A percentile compares a stretch with the other conserved stretches of the same genome.
These are phyloP conservation scores for Pythium brachiatum DNA, from an alignment of 352 stramenopile genomes.

Conservation along the genomic window DNA sequence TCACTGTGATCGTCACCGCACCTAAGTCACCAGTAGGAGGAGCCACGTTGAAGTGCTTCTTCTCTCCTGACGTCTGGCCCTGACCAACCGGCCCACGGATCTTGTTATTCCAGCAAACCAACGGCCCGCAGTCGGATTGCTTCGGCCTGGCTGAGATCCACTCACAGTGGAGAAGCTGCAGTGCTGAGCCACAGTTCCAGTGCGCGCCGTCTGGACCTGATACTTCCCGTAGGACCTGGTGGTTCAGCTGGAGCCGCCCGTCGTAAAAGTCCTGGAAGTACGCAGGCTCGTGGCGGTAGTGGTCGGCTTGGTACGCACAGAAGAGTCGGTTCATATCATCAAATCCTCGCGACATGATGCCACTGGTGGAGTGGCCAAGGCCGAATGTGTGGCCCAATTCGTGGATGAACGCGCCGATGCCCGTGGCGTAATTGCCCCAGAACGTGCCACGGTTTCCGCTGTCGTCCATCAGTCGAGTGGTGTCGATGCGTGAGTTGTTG, in stretches of 20 bases:
- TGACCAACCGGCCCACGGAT: conserved; percentile 46
- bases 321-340: conserved; percentile 71
- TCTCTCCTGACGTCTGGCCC: conserved; percentile 38
- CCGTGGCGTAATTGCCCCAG: conserved; percentile 65
- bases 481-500: conserved; percentile 57
- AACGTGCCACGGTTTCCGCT: conserved; percentile 54
- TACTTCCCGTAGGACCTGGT: conserved; percentile 36
- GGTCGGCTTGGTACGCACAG: conserved; percentile 32
- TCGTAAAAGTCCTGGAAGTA: conserved; percentile 23
- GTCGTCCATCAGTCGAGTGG: conserved; percentile 48
- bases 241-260: conserved; percentile 35
- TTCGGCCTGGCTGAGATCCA: conserved; percentile 50
- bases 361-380: conserved; percentile 47
- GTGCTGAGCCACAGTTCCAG: conserved; percentile 55
- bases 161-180: conserved; percentile 43
- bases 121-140: conserved; percentile 32
- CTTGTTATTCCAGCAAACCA: conserved; percentile 28
- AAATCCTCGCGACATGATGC: conserved; percentile 72
- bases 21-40: conserved; percentile 31
- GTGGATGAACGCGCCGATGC: conserved; percentile 62
- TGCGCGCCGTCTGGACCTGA: conserved; percentile 33
- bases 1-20: conserved; percentile 38
- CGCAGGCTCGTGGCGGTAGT: conserved; percentile 22
- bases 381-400: conserved; percentile 65
- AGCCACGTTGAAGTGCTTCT: conserved; percentile 31